Base-by-base conservation (phyloP, 2,329 filamentous ascomycete genomes). In the Dactylellina drechsleri region DNA sequence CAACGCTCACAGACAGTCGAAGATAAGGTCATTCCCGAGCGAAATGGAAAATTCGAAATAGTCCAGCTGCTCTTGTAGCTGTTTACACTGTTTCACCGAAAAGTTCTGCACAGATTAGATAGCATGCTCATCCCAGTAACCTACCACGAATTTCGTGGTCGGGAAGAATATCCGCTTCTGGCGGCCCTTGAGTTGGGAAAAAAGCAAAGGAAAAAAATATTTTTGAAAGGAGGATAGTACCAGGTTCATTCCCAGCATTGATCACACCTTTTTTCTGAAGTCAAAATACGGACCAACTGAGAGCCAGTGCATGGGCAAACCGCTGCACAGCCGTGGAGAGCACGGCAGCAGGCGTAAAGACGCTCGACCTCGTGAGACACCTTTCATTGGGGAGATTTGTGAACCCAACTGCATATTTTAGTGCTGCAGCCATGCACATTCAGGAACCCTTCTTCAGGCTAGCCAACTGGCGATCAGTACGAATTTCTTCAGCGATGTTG, bases 371-470 rank as follows among this genome's bases (percentile, higher is more conserved):
- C 31, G 31, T 36, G 31, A 36, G 31, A 8, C 31, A 36, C 6
- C 20, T 68, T 8, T 40, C 20, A 52, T 45, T 68, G 65, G 65
- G 56, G 53, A 43, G 54, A 61, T 6, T 31, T 70, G 66, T 70
- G 66, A 70, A 62, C 16, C 57, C 49, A 62, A 61, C 66, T 70
- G 66, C 66, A 70, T 59, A 60, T 59, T 60, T 60, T 67, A 67
- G 54, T 43, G 31, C 47, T 47, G 62, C 62, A 66, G 56, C 47
- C 56, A 67, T 67, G 56, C 36, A 43, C 40, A 16, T 7, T 20
- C 56, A 59, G 56, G 56, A 47, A 45, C 56, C 8, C 18, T n/a
- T 57, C 10, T 57, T 59, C 56, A 41, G 26, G 56, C 41, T 60
- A 49, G 40, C 57, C 52, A 66, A 26, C 16, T 28, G 47, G 41